phyloP scores from a whole-genome alignment of 2,329 filamentous ascomycete species.

The Pseudopithomyces chartarum region DNA sequence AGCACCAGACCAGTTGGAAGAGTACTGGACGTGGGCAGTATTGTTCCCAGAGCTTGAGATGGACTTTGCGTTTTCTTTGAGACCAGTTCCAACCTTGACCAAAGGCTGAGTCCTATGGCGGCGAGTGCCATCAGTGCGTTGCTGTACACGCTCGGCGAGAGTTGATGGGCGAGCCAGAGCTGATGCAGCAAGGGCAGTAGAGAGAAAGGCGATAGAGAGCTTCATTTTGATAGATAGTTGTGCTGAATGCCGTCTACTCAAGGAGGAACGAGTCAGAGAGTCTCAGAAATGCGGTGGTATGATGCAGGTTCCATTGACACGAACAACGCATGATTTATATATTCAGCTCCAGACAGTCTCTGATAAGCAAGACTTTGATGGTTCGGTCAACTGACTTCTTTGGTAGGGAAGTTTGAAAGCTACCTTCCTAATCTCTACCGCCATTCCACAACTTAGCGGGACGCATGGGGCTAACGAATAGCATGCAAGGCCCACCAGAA shows the following conservation, averaged over 20 bases:
- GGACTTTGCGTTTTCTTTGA: not conserved
- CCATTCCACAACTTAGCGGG: not conserved
- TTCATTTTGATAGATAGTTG: not conserved
- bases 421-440: not conserved
- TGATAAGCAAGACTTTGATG: not conserved
- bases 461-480: not conserved
- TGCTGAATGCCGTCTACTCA: too few species aligned
- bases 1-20: constrained; percentile 64
- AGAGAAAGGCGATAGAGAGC: not conserved
- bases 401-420: not conserved
- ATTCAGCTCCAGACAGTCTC: not conserved
- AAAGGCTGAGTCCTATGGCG: not conserved
- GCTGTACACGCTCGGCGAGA: not conserved
- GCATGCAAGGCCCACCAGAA: too few species aligned
- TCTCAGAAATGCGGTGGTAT: too few species aligned
- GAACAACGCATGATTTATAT: not conserved
- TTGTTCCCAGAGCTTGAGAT: constrained; percentile 20
- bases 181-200: not conserved
- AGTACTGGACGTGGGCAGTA: constrained; percentile 55
- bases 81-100: not conserved
- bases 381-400: not conserved
- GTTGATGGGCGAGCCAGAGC: not conserved
- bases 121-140: not conserved
- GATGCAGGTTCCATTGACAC: too few species aligned
- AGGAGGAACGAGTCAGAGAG: too few species aligned